Percentiles rank a stretch among this genome's conserved stretches.
phyloP scores from a whole-genome alignment of 1,139 yeast genomes.

The Entelexis paramagnoliae region DNA sequence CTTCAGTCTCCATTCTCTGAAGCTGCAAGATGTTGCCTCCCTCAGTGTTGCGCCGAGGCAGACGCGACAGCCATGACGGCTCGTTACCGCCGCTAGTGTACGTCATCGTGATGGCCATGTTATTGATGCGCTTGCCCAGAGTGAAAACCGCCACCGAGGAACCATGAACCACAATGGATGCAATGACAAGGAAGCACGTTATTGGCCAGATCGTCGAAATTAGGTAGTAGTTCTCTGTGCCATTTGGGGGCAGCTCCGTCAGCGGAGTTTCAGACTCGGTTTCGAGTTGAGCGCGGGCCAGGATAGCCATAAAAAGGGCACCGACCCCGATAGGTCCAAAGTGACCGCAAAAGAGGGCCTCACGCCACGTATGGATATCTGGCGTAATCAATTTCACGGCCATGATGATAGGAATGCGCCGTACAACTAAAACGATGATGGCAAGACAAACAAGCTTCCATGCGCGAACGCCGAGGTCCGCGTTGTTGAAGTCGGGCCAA shows the following conservation, averaged over 20 bases:
- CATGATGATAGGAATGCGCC: slow-evolving; percentile 77
- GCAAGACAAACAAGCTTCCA: slow-evolving; percentile 76
- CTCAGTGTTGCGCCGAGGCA: slow-evolving; percentile 48
- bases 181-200: slow-evolving; percentile 69
- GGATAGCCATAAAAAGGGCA: slow-evolving; percentile 74
- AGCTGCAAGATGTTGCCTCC: slow-evolving; percentile 48
- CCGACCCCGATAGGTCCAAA: slow-evolving; percentile 96
- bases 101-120: slow-evolving; percentile 88
- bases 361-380: slow-evolving; percentile 84
- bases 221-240: slow-evolving; percentile 51
- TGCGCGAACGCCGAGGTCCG: slow-evolving; percentile 52
- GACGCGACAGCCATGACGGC: slow-evolving; percentile 75
- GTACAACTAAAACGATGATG: slow-evolving; percentile 59
- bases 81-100: slow-evolving; percentile 56
- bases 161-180: slow-evolving; percentile 90
- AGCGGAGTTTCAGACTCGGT: slow-evolving; percentile 50
- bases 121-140: slow-evolving; percentile 77
- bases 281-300: slow-evolving; percentile 70
- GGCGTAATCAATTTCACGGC: slow-evolving; percentile 67
- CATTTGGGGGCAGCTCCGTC: slow-evolving; percentile 40
- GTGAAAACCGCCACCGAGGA: slow-evolving; percentile 92
- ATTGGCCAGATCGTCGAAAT: slow-evolving; percentile 83
- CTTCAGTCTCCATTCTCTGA: slow-evolving; percentile 63
- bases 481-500: slow-evolving; percentile 67
- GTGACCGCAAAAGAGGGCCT: slow-evolving; percentile 88